A percentile compares a stretch with the other conserved stretches of the same genome.
Evolutionary conservation across 2,329 filamentous ascomycete species (phyloP).

Genomic region (Lasiodiplodia hormozganensis): DNA sequence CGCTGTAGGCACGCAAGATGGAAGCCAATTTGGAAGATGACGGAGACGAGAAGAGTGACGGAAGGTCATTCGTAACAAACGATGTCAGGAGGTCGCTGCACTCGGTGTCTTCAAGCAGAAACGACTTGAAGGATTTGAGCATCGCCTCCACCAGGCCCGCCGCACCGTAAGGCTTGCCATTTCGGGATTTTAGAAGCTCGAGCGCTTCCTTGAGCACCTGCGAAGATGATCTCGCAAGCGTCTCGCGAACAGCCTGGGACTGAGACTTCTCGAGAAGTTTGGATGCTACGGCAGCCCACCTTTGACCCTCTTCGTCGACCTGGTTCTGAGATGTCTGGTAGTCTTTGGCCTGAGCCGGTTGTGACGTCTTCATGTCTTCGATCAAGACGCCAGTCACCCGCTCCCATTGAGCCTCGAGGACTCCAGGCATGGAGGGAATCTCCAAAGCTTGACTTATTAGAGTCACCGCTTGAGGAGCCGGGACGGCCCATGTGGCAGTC

Average conservation of each 20-base stretch:
- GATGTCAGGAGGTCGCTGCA: slow-evolving; percentile 49
- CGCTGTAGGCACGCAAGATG: slow-evolving; percentile 62
- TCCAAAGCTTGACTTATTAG: slow-evolving; percentile 52
- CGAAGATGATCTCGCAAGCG: slow-evolving; percentile 45
- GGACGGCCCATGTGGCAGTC: slow-evolving; percentile 59
- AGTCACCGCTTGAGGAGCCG: slow-evolving; percentile 45
- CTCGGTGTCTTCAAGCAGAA: slow-evolving; percentile 50
- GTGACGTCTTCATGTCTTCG: slow-evolving; percentile 72
- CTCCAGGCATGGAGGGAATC: slow-evolving; percentile 52
- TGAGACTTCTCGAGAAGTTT: slow-evolving; percentile 32
- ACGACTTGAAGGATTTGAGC: slow-evolving; percentile 51
- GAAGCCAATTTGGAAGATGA: slow-evolving; percentile 72
- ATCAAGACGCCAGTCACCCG: slow-evolving; percentile 68
- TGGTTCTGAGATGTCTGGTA: slow-evolving; percentile 74
- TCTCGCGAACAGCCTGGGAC: background rate
- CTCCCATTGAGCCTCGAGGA: slow-evolving; percentile 67
- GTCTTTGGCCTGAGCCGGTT: slow-evolving; percentile 82
- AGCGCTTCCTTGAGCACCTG: slow-evolving; percentile 58
- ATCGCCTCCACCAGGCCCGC: slow-evolving; percentile 64
- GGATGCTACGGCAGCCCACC: slow-evolving; percentile 65
- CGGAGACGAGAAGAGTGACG: slow-evolving; percentile 69
- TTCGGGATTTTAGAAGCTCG: slow-evolving; percentile 57
- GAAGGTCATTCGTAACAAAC: slow-evolving; percentile 64
- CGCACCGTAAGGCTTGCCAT: slow-evolving; percentile 72
- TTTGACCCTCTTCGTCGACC: slow-evolving; percentile 69